These are phyloP conservation scores for Pleomassaria siparia DNA, from an alignment of 2,329 filamentous ascomycete species.

Conservation along the genomic window DNA sequence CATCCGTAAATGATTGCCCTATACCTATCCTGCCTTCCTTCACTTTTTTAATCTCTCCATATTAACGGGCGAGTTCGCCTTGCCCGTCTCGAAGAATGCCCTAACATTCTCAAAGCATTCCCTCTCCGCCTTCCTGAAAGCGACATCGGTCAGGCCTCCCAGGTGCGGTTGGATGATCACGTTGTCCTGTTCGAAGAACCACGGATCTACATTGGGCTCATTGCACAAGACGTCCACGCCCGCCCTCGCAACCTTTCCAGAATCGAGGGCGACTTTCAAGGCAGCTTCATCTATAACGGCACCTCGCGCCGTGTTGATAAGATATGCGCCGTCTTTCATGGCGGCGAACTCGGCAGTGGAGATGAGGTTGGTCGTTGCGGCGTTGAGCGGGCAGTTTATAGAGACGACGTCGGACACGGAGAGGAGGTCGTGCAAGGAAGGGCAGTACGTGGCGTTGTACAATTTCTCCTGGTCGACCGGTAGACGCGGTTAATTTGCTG, in stretches of 20 bases:
- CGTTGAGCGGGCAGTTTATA: slow-evolving; percentile 53
- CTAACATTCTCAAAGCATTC: slow-evolving; percentile 53
- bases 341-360: slow-evolving; percentile 43
- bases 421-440: slow-evolving; percentile 45
- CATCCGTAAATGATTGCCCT: no score
- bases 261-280: slow-evolving; percentile 50
- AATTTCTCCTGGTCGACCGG: slow-evolving; percentile 37
- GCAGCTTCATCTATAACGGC: slow-evolving; percentile 53
- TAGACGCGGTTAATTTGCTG: slow-evolving; percentile 45
- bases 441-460: slow-evolving; percentile 39
- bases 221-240: slow-evolving; percentile 53
- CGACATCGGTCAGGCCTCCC: slow-evolving; percentile 49
- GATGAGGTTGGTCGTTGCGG: slow-evolving; percentile 46
- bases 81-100: slow-evolving; percentile 44
- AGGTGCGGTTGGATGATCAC: slow-evolving; percentile 51
- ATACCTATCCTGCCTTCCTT: not conserved
- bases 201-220: slow-evolving; percentile 48
- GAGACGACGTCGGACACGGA: slow-evolving; percentile 46
- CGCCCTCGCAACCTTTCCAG: slow-evolving; percentile 49
- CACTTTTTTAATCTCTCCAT: slow-evolving; percentile 4
- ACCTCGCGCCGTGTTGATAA: slow-evolving; percentile 57
- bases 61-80: slow-evolving; percentile 45
- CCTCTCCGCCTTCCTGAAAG: slow-evolving; percentile 46
- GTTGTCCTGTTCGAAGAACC: slow-evolving; percentile 44
- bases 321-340: slow-evolving; percentile 52